phyloP scores from a whole-genome alignment of 352 stramenopile species.

The Globisporangium lucens region DNA sequence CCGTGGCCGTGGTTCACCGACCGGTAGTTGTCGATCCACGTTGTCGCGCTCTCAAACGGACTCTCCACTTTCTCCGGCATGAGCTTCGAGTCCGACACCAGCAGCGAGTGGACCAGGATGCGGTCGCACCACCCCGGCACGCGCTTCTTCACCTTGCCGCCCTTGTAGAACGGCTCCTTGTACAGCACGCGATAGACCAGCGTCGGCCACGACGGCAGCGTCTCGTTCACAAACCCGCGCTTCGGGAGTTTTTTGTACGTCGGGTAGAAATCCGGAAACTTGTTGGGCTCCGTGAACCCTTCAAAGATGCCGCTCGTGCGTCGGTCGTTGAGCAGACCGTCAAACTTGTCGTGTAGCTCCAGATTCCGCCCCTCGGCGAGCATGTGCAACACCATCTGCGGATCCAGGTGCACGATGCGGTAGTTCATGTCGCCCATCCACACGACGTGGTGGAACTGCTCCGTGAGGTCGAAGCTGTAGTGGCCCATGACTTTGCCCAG shows the following conservation, averaged over 20 bases:
- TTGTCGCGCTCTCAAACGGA: conserved; percentile 32
- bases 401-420: conserved; percentile 71
- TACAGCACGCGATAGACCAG: conserved; percentile 79
- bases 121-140: conserved; percentile 86
- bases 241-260: conserved; percentile 89
- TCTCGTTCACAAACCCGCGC: conserved; percentile 61
- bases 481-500: conserved; percentile 81
- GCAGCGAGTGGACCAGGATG: conserved; percentile 80
- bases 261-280: conserved; percentile 86
- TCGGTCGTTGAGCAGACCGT: conserved; percentile 79
- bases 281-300: conserved; percentile 76
- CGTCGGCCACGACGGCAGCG: conserved; percentile 58
- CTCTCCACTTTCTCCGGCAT: conserved; percentile 74
- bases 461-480: conserved; percentile 74
- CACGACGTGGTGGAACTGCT: conserved; percentile 88
- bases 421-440: conserved; percentile 92
- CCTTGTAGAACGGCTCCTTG: conserved; percentile 90
- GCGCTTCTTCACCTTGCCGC: conserved; percentile 87
- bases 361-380: conserved; percentile 69
- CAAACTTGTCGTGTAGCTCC: conserved; percentile 83
- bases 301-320: conserved; percentile 74
- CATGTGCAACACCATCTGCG: conserved; percentile 76
- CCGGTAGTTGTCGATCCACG: conserved; percentile 75
- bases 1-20: conserved; percentile 77
- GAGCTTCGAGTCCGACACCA: conserved; percentile 76